Evolutionary conservation across 768 basidiomycete species (phyloP), one percentile per base, ranked within the genome.

Genomic region (Leccinum incarnatum): DNA sequence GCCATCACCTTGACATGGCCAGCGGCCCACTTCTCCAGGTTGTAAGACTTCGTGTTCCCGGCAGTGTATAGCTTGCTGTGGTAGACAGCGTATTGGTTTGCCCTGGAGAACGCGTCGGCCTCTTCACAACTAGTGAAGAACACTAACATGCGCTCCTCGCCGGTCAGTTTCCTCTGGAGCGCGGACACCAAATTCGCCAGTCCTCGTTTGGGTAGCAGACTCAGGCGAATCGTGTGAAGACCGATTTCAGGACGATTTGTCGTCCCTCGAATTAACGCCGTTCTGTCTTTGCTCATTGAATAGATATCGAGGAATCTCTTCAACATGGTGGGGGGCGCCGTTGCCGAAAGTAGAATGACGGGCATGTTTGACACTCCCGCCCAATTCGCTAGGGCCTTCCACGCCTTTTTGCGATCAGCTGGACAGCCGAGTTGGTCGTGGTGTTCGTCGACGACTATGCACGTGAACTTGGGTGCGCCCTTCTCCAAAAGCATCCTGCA

Each of bases 381-480:
- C 2, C 6, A 12, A 11, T 23, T 21, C 0, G 58, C 40, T 3
- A 60, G 54, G 15, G 0, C 5, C 2, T 10, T 37, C 61, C 61
- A 62, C 0, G 47, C 40, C 2, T 27, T 25, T 19, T 4, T 21
- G 25, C 51, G 2, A 8, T 60, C 48, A 2, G 8, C 8, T 1
- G 51, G 61, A 10, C 61, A 62, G 11, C 17, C 21, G 1, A 60
- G 47, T 11, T 37, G 58, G n/a, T 62, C 58, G 6, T 62, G 61
- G 25, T 56, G 52, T 25, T 62, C 55, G 11, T 62, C 54, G 0
- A 62, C n/a, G 8, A 62, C 36, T 1, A 62, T 2, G 3, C 19
- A 19, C 0, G 34, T 49, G 25, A 62, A 62, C 19, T 23, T 59
- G 0, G 58, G 54, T n/a, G 17, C 5, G 3, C 10, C n/a, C 12